Evolutionary conservation across 805 yeast genomes (phyloP), one percentile per base, ranked within the genome.

Genomic region (Ogataea polymorpha): DNA sequence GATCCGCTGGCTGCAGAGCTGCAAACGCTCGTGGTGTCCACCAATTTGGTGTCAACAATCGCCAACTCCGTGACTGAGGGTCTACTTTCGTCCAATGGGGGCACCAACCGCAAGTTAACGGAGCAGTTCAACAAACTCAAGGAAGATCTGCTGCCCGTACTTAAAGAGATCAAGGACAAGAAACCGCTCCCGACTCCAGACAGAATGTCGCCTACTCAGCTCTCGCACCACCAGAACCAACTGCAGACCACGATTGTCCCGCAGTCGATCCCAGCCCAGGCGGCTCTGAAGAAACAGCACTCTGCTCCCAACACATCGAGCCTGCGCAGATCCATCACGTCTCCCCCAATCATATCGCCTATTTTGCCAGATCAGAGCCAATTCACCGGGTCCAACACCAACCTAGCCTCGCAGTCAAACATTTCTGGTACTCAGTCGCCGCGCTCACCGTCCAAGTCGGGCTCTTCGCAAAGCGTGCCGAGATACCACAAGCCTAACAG

Each of bases 151-250:
- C 63, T 79, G 30, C 90, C 89, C 1, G 70, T 82, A 6, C 70
- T 80, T 41, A 71, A 82, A 42, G 66, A 75, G 35, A 67, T 75
- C 33, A 83, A 83, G 53, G 89, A 83, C 58, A 63, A 75, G 48
- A 74, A 78, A 52, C 88, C 87, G 4, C 66, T 82, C 37, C 88
- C 88, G 0, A 77, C 83, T 0, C 88, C 85, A 6, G 73, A 43
- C 11, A 35, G 32, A 5, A 26, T 32, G 17, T 48, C 55, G 1
- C 51, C 53, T 0, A 27, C 24, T 3, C 41, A 27, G 12, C 39
- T 55, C 2, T 48, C 50, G 6, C 36, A 45, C 20, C 58, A 50
- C 39, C 54, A 49, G 35, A 35, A 49, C n/a, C 58, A 51, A 26
- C 35, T 53, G 21, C 58, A 53, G 42, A 42, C 51, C 5, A 49